A percentile compares a stretch with the other conserved stretches of the same genome.
Evolutionary conservation across 73 alveolate species (phyloP).

Genomic region (Paramecium biaurelia): DNA sequence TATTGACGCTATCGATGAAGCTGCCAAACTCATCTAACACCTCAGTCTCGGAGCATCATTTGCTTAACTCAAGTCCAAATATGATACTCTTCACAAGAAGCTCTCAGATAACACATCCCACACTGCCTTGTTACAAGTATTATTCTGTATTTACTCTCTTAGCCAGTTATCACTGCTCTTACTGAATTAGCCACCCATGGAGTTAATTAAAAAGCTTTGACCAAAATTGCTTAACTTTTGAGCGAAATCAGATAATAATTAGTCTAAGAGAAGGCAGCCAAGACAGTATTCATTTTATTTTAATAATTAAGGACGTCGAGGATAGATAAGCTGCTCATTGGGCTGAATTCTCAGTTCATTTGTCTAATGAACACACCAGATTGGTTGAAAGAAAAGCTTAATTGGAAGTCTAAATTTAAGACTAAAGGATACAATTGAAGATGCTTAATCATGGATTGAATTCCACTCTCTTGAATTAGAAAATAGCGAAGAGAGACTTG

Average conservation of each 20-base stretch:
- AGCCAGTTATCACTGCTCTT: slow-evolving; percentile 49
- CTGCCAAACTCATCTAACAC: slow-evolving; percentile 59
- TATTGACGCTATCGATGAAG: slow-evolving; percentile 63
- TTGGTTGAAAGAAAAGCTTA: slow-evolving; percentile 40
- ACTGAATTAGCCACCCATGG: slow-evolving; percentile 51
- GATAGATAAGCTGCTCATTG: slow-evolving; percentile 49
- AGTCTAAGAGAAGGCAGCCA: slow-evolving; percentile 13
- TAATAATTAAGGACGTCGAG: not conserved
- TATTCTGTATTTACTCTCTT: not conserved
- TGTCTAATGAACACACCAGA: slow-evolving; percentile 39
- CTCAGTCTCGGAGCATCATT: slow-evolving; percentile 58
- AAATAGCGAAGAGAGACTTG: slow-evolving; percentile 38
- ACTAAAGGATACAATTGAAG: slow-evolving; percentile 43
- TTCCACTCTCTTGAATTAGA: slow-evolving; percentile 55
- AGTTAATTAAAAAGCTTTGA: slow-evolving; percentile 37
- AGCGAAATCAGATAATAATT: slow-evolving; percentile 47
- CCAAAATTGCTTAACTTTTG: slow-evolving; percentile 28
- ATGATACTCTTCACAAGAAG: slow-evolving; percentile 43
- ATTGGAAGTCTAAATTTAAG: slow-evolving; percentile 42
- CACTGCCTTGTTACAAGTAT: slow-evolving; percentile 53
- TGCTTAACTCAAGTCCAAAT: slow-evolving; percentile 55
- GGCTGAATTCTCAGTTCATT: slow-evolving; percentile 42
- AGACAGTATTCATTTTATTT: not conserved
- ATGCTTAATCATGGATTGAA: slow-evolving; percentile 51
- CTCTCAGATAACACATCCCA: slow-evolving; percentile 53